Percentiles rank a stretch among this genome's conserved stretches.
phyloP scores from a whole-genome alignment of 345 rosid species.

The Sapria himalayana region DNA sequence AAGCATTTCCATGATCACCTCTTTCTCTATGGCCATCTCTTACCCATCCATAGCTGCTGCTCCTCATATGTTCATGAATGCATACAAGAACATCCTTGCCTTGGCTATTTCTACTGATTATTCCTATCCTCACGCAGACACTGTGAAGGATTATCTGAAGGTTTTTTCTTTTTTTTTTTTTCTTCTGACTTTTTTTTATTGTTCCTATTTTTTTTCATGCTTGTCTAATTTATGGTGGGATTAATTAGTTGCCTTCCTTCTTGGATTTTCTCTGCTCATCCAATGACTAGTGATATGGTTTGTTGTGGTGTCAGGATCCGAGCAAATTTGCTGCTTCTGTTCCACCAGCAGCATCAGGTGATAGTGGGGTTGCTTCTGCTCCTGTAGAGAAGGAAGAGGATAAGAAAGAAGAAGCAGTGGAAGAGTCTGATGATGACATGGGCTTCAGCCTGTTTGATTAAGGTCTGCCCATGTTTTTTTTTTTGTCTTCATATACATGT shows the following conservation, averaged over 20 bases:
- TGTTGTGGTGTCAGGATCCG: no score
- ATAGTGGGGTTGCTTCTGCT: conserved; percentile 12
- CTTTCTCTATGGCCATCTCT: conserved; percentile 54
- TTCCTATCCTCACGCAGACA: conserved; percentile 58
- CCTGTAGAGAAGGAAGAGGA: conserved; percentile 35
- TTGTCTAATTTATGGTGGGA: neutral
- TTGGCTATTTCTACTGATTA: conserved; percentile 58
- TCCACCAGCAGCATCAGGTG: conserved; percentile 18
- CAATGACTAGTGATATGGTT: no score
- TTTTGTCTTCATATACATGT: no score
- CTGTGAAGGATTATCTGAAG: conserved; percentile 68
- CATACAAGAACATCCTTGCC: conserved; percentile 61
- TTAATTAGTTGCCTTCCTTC: neutral
- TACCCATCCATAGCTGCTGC: conserved; percentile 82
- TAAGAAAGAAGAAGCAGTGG: conserved; percentile 56
- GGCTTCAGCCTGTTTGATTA: conserved; percentile 67
- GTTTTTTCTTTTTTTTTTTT: conserved; percentile 9
- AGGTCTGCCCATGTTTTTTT: conserved; percentile 1
- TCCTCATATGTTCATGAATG: conserved; percentile 80
- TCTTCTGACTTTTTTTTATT: neutral
- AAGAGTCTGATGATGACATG: conserved; percentile 86
- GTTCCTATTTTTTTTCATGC: neutral
- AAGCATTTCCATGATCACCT: conserved; percentile 54
- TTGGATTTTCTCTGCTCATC: neutral
- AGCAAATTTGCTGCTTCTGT: conserved; percentile 46